These are phyloP conservation scores for Chaetomium sp. DNA, from an alignment of 2,329 filamentous ascomycete species.

Conservation along the genomic window DNA sequence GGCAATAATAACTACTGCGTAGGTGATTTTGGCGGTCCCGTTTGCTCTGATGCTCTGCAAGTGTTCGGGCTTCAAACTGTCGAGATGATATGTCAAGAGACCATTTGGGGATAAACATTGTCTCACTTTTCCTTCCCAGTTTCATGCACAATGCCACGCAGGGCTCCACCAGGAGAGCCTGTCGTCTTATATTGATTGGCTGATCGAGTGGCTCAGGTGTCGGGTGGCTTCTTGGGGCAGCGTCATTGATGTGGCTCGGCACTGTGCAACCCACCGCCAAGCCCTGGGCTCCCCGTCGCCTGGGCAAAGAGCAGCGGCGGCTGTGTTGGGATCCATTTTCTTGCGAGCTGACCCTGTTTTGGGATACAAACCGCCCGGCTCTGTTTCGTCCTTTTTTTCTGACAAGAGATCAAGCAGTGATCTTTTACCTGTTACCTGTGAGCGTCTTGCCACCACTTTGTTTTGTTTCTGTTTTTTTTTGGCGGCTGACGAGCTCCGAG, in stretches of 20 bases:
- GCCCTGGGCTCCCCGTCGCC: constrained; percentile 22
- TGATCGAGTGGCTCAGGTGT: background rate
- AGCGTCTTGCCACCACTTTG: background rate
- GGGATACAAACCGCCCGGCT: constrained; percentile 10
- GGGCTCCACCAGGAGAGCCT: background rate
- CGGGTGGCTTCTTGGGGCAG: background rate
- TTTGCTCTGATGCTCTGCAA: background rate
- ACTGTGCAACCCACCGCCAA: constrained; percentile 21
- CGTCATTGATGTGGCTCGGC: constrained; percentile 29
- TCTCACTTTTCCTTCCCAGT: too few species aligned
- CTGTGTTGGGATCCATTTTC: constrained; percentile 29
- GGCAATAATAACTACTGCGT: too few species aligned
- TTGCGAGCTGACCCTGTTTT: constrained; percentile 21
- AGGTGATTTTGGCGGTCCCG: background rate
- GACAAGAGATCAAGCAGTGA: background rate
- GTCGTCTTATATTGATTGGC: background rate
- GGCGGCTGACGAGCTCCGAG: background rate
- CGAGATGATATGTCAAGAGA: background rate
- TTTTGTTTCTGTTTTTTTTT: background rate
- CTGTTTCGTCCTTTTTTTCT: constrained; percentile 9
- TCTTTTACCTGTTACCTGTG: background rate
- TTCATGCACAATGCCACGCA: background rate
- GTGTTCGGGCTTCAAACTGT: background rate
- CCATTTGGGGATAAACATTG: too few species aligned
- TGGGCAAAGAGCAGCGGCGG: constrained; percentile 28